phyloP scores from a whole-genome alignment of 2,329 filamentous ascomycete genomes.

The Aspergillus ruber region DNA sequence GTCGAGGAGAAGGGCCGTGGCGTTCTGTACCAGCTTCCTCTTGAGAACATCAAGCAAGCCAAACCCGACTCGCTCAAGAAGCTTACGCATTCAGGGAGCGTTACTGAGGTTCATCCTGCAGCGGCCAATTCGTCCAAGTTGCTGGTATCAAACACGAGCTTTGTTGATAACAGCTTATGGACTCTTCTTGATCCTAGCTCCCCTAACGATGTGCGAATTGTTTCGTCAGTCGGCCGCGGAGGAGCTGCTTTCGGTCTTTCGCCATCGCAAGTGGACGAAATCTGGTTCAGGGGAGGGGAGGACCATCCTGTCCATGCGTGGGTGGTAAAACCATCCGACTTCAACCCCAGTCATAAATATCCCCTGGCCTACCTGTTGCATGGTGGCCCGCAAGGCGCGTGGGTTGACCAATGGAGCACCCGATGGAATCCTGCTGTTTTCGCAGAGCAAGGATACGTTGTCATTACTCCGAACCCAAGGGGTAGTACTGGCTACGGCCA shows the following conservation, averaged over 20 bases:
- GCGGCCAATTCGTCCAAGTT: slow-evolving; percentile 30
- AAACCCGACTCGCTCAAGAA: slow-evolving; percentile 28
- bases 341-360: slow-evolving; percentile 43
- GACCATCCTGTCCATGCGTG: slow-evolving; percentile 40
- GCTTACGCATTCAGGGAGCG: slow-evolving; percentile 36
- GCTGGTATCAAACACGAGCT: slow-evolving; percentile 37
- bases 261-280: slow-evolving; percentile 36
- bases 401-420: slow-evolving; percentile 50
- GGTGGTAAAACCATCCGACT: slow-evolving; percentile 44
- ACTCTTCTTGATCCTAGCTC: slow-evolving; percentile 33
- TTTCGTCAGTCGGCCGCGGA: slow-evolving; percentile 33
- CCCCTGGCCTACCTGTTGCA: slow-evolving; percentile 51
- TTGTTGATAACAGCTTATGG: slow-evolving; percentile 42
- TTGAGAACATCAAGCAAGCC: slow-evolving; percentile 21
- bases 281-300: slow-evolving; percentile 42
- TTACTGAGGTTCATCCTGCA: slow-evolving; percentile 33
- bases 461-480: slow-evolving; percentile 54
- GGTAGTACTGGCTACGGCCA: slow-evolving; percentile 55
- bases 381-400: slow-evolving; percentile 47
- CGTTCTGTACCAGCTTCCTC: slow-evolving; percentile 36
- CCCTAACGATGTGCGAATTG: slow-evolving; percentile 21
- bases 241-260: slow-evolving; percentile 38
- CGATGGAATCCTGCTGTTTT: slow-evolving; percentile 52
- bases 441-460: slow-evolving; percentile 56
- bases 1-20: slow-evolving; percentile 39